phyloP scores from a whole-genome alignment of 768 basidiomycete genomes.

The Lyophyllum semitale region DNA sequence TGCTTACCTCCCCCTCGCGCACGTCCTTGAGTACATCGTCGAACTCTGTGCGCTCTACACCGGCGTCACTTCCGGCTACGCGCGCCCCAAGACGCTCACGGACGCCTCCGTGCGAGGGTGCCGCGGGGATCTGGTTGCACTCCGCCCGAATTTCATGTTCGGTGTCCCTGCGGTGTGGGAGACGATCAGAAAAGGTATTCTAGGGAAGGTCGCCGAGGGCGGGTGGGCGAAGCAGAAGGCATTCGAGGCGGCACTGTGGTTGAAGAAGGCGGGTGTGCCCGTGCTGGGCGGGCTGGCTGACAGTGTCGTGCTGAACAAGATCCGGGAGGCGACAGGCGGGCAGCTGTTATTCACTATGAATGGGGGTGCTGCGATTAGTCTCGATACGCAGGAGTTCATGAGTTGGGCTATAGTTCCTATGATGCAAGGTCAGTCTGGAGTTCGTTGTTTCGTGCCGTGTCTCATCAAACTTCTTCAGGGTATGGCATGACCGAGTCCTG shows the following conservation, averaged over 20 bases:
- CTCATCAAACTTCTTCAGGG: constrained; percentile 42
- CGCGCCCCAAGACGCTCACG: constrained; percentile 93
- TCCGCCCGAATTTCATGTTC: constrained; percentile 85
- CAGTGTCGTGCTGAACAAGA: constrained; percentile 68
- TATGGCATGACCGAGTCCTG: constrained; percentile 98
- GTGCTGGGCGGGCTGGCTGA: constrained; percentile 70
- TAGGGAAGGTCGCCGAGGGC: constrained; percentile 72
- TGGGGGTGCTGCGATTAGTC: constrained; percentile 86
- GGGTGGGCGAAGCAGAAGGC: constrained; percentile 69
- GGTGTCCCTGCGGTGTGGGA: constrained; percentile 99
- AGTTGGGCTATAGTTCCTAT: constrained; percentile 77
- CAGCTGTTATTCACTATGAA: constrained; percentile 75
- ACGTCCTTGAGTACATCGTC: constrained; percentile 95
- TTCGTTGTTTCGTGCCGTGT: background rate
- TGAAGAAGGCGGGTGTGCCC: constrained; percentile 75
- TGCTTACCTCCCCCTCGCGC: constrained; percentile 91
- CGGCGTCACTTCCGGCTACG: constrained; percentile 86
- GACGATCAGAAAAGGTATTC: constrained; percentile 92
- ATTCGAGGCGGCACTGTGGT: constrained; percentile 76
- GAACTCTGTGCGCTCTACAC: constrained; percentile 76
- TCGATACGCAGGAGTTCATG: constrained; percentile 91
- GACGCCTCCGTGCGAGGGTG: constrained; percentile 91
- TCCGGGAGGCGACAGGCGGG: constrained; percentile 86
- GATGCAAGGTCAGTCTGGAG: constrained; percentile 71
- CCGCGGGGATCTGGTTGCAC: constrained; percentile 82